These are phyloP conservation scores for Plantago lanceolata DNA, from an alignment of 305 asterid species.

Conservation along the genomic window DNA sequence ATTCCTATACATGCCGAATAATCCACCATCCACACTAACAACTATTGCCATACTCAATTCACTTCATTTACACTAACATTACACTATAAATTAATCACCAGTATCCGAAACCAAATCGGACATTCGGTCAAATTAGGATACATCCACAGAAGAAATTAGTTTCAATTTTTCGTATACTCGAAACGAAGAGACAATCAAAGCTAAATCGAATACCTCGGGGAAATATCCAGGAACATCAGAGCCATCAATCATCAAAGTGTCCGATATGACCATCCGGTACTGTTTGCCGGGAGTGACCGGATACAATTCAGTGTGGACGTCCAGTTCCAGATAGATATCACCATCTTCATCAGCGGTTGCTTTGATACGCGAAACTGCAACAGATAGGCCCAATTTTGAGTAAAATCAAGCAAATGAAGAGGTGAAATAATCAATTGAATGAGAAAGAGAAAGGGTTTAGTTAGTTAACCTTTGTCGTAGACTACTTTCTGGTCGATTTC, in stretches of 20 bases:
- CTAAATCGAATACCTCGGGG: constrained; percentile 41
- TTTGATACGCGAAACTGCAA: constrained; percentile 67
- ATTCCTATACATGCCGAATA: too few species aligned
- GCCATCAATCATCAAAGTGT: constrained; percentile 48
- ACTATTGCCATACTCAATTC: too few species aligned
- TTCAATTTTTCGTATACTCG: neutral
- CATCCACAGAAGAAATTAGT: neutral
- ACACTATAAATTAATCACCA: too few species aligned
- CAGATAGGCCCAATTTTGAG: neutral
- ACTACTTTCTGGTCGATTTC: constrained; percentile 32
- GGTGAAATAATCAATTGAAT: neutral
- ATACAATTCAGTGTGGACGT: constrained; percentile 60
- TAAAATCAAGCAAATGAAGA: neutral
- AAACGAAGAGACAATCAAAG: neutral
- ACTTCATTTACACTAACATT: too few species aligned
- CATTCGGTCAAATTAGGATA: neutral
- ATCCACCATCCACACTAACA: too few species aligned
- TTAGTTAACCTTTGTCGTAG: constrained; percentile 52
- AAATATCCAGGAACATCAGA: constrained; percentile 39
- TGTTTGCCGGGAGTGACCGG: constrained; percentile 52
- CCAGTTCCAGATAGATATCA: constrained; percentile 46
- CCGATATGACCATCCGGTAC: constrained; percentile 60
- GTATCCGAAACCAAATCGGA: too few species aligned
- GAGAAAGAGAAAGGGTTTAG: neutral
- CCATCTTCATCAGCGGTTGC: constrained; percentile 47